Evolutionary conservation across 2,329 filamentous ascomycete genomes (phyloP), one percentile per base, ranked within the genome.

Genomic region (Hypoxylon sp.): DNA sequence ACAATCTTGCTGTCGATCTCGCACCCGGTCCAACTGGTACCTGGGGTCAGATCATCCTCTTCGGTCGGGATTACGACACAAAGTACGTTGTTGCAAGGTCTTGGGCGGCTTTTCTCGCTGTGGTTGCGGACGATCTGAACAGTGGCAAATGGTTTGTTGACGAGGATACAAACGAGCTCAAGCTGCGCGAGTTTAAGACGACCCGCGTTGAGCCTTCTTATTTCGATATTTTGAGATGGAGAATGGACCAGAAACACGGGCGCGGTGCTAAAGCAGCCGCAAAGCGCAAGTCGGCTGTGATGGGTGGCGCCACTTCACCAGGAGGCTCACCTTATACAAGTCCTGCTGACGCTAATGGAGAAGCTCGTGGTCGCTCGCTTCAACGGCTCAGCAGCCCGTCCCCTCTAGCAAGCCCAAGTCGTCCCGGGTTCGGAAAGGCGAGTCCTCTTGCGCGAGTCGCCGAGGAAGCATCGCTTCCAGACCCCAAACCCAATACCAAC

Each of bases 41-140:
- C 79, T 99, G 96, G 95, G 96, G 96, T 60, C 96, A 99, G 80
- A 90, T 99, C 72, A 97, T 99, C 76, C 87, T 99, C 69, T 98
- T 97, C 79, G 96, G 96, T 56, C 93, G 96, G 68, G 96, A 99
- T 82, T 99, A 97, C 81, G 96, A 99, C 79, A 97, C 93, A 81
- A 99, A 99, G 83, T 99, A 97, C 78, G 96, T 99, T 6, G 88
- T 99, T 63, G 93, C 96, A 31, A 90, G 93, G 68, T 98, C 95
- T 0, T 99, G 96, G 96, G 89, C 90, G 14, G 88, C 91, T 8
- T 95, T 99, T 78, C 82, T 99, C 20, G 94, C 94, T 56, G 88
- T 90, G 33, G 88, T 98, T 6, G 94, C 96, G 31, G 96, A 99
- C 77, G 96, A 99, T 77, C 84, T 99, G 75, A 90, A 88, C 82